Conservation (phyloP, 2,329 filamentous ascomycete genomes). For the Diaporthe eres region DNA sequence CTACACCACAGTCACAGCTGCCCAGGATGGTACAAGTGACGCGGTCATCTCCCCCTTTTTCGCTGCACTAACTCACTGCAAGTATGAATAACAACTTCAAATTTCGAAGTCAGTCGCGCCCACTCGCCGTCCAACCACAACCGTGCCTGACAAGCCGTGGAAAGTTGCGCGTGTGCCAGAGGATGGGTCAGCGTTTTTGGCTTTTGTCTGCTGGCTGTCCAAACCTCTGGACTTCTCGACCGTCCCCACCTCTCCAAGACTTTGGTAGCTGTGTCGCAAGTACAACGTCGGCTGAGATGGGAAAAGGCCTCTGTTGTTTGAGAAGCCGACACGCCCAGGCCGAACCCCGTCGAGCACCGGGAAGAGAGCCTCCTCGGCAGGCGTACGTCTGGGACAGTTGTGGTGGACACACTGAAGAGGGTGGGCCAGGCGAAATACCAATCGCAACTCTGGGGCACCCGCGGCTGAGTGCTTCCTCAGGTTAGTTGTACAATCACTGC, state of each 20-base stretch:
- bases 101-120: not conserved
- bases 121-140: not conserved
- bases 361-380: not conserved
- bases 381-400: not conserved
- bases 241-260: not conserved
- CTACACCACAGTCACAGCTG: not conserved
- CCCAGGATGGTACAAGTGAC: not conserved
- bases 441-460: constrained; percentile 23
- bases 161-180: not conserved
- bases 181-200: not conserved
- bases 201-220: not conserved
- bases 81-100: not conserved
- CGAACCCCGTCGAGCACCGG: too few relatives aligned
- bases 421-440: not conserved
- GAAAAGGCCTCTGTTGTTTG: not conserved
- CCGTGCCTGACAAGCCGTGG: not conserved
- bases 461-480: not conserved
- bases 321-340: not conserved
- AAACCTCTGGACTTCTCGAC: not conserved
- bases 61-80: not conserved
- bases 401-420: not conserved
- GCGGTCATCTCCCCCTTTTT: not conserved
- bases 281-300: not conserved
- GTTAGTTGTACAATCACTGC: not conserved
- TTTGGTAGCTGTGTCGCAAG: not conserved